Conservation (phyloP, 177 flowering plant genomes). For the Vitis hybrid region DNA sequence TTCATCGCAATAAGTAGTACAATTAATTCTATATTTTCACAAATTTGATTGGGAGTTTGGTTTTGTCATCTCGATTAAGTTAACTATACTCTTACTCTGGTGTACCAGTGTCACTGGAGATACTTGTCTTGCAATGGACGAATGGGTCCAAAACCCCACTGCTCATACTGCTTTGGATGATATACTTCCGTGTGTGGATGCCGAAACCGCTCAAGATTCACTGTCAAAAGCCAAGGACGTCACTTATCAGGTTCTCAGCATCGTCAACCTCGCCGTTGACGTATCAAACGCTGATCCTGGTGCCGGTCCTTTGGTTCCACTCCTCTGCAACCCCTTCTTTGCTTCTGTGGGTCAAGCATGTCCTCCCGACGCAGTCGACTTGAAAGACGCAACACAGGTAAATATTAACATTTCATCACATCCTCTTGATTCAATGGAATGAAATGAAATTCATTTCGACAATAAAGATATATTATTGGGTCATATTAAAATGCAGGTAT, state of each 20-base stretch:
- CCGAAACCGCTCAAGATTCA: slow-evolving; percentile 54
- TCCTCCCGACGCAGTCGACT: slow-evolving; percentile 45
- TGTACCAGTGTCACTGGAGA: slow-evolving; percentile 52
- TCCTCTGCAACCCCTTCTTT: slow-evolving; percentile 58
- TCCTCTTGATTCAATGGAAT: not conserved
- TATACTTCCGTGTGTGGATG: slow-evolving; percentile 66
- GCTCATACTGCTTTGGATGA: slow-evolving; percentile 64
- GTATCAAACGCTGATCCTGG: too few species aligned
- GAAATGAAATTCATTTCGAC: too few species aligned
- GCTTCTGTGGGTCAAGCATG: slow-evolving; percentile 50
- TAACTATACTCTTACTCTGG: slow-evolving; percentile 1
- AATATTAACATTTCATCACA: not conserved
- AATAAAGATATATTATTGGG: too few species aligned
- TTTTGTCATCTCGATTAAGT: not conserved
- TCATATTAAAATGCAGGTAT: slow-evolving; percentile 34
- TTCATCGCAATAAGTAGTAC: not conserved
- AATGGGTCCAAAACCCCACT: slow-evolving; percentile 65
- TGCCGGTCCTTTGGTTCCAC: slow-evolving; percentile 60
- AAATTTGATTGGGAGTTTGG: not conserved
- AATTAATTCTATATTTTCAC: not conserved
- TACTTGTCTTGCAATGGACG: slow-evolving; percentile 67
- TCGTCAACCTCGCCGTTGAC: slow-evolving; percentile 28
- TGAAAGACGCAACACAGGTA: slow-evolving; percentile 59
- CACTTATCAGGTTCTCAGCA: slow-evolving; percentile 41
- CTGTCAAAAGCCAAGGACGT: slow-evolving; percentile 51